phyloP scores from a whole-genome alignment of 371 early-diverging fungal species.

The Mucor saturninus region DNA sequence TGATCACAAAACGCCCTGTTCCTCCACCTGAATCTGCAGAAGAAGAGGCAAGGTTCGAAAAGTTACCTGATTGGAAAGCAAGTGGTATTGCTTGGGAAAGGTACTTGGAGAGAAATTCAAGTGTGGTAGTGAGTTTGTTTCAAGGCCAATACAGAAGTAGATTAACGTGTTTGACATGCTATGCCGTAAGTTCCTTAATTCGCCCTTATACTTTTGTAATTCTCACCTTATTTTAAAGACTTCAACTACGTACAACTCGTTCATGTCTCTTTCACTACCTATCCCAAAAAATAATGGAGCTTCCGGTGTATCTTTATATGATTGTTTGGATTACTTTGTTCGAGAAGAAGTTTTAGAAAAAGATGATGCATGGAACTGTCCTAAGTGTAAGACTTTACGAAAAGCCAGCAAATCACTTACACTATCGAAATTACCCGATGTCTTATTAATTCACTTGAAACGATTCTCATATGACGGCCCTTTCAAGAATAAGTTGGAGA shows the following conservation, averaged over 20 bases:
- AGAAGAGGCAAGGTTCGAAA: constrained; percentile 49
- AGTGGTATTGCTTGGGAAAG: constrained; percentile 78
- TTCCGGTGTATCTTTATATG: constrained; percentile 60
- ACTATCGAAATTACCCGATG: constrained; percentile 83
- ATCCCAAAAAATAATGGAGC: constrained; percentile 68
- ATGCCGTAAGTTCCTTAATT: constrained; percentile 18
- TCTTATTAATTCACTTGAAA: constrained; percentile 91
- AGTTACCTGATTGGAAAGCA: constrained; percentile 56
- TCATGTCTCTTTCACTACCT: constrained; percentile 92
- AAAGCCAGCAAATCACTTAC: constrained; percentile 78
- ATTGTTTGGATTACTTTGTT: constrained; percentile 87
- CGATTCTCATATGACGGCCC: constrained; percentile 93
- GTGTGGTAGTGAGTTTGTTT: constrained; percentile 91
- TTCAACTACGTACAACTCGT: constrained; percentile 89
- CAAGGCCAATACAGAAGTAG: constrained; percentile 86
- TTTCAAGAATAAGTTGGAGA: constrained; percentile 91
- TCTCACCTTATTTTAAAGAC: constrained; percentile 47
- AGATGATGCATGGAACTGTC: constrained; percentile 90
- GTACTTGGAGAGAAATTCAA: constrained; percentile 78
- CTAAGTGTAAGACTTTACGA: constrained; percentile 79
- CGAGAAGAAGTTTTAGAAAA: constrained; percentile 86
- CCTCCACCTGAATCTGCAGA: constrained; percentile 36
- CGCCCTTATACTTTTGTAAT: not conserved
- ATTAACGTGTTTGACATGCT: constrained; percentile 84
- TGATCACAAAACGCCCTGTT: constrained; percentile 29